Evolutionary conservation across 306 rosid genomes (phyloP).

Genomic region (Citrullus amarus): DNA sequence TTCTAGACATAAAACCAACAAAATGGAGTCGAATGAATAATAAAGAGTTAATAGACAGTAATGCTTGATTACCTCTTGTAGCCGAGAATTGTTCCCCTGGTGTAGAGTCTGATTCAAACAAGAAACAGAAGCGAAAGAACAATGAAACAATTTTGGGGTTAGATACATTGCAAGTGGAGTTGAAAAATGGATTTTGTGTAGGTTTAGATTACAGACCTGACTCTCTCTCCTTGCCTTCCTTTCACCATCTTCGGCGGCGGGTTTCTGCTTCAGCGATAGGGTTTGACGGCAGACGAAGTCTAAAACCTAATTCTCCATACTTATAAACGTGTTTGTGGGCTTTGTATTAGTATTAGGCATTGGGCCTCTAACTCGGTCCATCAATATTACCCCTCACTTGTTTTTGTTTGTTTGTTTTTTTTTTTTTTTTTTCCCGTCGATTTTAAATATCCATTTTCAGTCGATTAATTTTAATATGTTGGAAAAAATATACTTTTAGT

Average conservation of each 20-base stretch:
- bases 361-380: neutral
- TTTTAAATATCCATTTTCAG: too few species aligned
- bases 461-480: too few species aligned
- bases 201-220: constrained; percentile 35
- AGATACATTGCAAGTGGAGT: neutral
- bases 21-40: neutral
- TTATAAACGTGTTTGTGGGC: neutral
- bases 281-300: neutral
- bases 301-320: neutral
- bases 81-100: constrained; percentile 79
- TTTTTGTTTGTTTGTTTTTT: too few species aligned
- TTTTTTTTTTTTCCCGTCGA: too few species aligned
- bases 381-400: too few species aligned
- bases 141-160: neutral
- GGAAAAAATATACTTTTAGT: too few species aligned
- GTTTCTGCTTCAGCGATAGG: neutral
- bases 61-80: constrained; percentile 59
- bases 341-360: neutral
- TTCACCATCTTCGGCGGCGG: constrained; percentile 49
- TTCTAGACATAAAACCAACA: neutral
- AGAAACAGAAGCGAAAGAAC: neutral
- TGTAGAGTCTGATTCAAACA: constrained; percentile 45
- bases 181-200: neutral
- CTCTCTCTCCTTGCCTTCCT: constrained; percentile 86
- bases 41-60: neutral